phyloP scores from a whole-genome alignment of 148 eudicot genomes.

The Rheum nobile region DNA sequence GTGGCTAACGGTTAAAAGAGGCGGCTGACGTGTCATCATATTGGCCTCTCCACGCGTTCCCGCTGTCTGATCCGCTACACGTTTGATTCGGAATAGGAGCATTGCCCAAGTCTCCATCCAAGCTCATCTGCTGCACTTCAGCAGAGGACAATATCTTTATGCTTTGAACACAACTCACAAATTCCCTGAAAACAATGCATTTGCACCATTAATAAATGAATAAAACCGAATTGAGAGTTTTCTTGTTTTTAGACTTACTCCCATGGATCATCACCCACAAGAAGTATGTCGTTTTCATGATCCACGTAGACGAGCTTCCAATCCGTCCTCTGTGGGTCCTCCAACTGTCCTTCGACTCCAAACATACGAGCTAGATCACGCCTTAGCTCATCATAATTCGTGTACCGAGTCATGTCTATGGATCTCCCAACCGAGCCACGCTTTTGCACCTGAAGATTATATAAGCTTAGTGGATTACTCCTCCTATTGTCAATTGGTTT shows the following conservation, averaged over 20 bases:
- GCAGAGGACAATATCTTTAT: constrained; percentile 83
- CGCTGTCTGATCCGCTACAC: constrained; percentile 81
- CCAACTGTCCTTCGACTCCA: constrained; percentile 86
- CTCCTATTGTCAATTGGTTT: too few species aligned
- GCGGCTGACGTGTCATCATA: constrained; percentile 76
- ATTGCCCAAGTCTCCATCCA: constrained; percentile 77
- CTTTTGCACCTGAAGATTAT: constrained; percentile 66
- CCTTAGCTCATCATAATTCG: constrained; percentile 83
- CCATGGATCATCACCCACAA: constrained; percentile 99
- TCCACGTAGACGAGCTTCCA: constrained; percentile 98
- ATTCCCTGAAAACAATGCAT: constrained; percentile 50
- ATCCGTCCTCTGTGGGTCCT: constrained; percentile 80
- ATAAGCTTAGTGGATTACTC: too few species aligned
- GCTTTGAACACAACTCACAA: constrained; percentile 92
- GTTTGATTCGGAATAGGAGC: constrained; percentile 73
- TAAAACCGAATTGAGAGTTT: background rate
- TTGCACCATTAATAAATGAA: background rate
- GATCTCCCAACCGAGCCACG: constrained; percentile 99
- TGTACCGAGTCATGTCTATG: constrained; percentile 91
- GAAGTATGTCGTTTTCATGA: constrained; percentile 87
- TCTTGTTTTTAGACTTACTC: constrained; percentile 51
- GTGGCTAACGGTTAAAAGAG: constrained; percentile 54
- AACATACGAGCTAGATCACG: constrained; percentile 93
- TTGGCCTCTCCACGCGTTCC: constrained; percentile 81
- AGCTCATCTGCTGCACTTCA: constrained; percentile 94